Evolutionary conservation across 2,329 filamentous ascomycete genomes (phyloP), one percentile per base, ranked within the genome.

Genomic region (Cadophora luteo-olivacea): DNA sequence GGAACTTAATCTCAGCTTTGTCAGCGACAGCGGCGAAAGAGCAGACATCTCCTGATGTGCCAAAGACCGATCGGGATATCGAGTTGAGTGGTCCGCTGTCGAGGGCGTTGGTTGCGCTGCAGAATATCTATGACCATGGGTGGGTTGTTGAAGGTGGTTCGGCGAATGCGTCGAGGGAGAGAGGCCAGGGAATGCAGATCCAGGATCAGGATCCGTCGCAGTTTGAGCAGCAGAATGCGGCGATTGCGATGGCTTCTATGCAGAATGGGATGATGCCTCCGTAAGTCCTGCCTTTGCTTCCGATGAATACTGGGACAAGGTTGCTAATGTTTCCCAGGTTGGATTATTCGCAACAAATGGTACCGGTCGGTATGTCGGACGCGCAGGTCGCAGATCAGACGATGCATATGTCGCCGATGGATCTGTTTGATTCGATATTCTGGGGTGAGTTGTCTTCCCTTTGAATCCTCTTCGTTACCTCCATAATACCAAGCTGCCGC

Each of bases 371-470:
- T 79, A 54, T 77, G 75, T 61, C 76, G 7, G 84, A 83, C 57
- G 78, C 88, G 61, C 78, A 80, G 61, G 78, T 81, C 45, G 79
- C 86, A 12, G 88, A 89, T 69, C 85, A 86, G 19, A 81, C 84
- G 3, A 81, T 86, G 41, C 86, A 87, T 72, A 87, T 90, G 82
- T 88, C 88, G 48, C 88, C 88, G 0, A 88, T 91, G 87, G 88
- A 91, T 69, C 79, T 91, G 0, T 91, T 89, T 75, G 87, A 90
- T 74, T 89, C 87, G 4, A 91, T 91, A 57, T 90, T 89, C 80
- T 89, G 87, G 84, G 88, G 87, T 89, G 79, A 77, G 86, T 81
- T 36, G 38, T 9, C 14, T 61, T 33, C 32, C 29, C 25, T 38
- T 4, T 6, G 19, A 11, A 3, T 16, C 41, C 2, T 19, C 19